These are phyloP conservation scores for Penicillium brasilianum DNA, from an alignment of 2,329 filamentous ascomycete species.

Conservation along the genomic window DNA sequence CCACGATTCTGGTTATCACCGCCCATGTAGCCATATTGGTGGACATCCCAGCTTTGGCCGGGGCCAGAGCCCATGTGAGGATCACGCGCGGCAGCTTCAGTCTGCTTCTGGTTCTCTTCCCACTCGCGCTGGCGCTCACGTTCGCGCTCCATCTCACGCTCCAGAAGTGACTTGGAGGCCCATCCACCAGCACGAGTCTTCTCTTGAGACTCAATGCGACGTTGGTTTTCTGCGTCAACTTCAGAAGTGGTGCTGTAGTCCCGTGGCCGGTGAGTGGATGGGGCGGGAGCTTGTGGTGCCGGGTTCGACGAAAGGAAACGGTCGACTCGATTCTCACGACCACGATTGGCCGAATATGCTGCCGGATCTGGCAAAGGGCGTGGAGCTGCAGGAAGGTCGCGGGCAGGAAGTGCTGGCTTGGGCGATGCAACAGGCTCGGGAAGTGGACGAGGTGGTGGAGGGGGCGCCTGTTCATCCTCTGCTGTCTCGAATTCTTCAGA, in stretches of 20 bases:
- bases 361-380: constrained; percentile 56
- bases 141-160: constrained; percentile 71
- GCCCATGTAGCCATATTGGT: constrained; percentile 68
- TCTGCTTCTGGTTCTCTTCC: constrained; percentile 64
- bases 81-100: constrained; percentile 51
- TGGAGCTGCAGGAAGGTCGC: constrained; percentile 35
- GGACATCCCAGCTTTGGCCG: constrained; percentile 63
- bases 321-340: constrained; percentile 56
- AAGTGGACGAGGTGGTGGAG: constrained; percentile 38
- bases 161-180: constrained; percentile 67
- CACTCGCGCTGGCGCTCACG: constrained; percentile 68
- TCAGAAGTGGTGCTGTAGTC: constrained; percentile 61
- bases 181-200: constrained; percentile 65
- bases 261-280: constrained; percentile 47
- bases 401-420: constrained; percentile 17
- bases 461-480: constrained; percentile 26
- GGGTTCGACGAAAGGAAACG: constrained; percentile 61
- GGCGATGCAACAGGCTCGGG: constrained; percentile 34
- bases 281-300: constrained; percentile 50
- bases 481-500: constrained; percentile 18
- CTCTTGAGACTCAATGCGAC: constrained; percentile 59
- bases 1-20: constrained; percentile 65
- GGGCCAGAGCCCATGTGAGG: constrained; percentile 55
- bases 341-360: constrained; percentile 39
- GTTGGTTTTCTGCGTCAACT: constrained; percentile 60